These are phyloP conservation scores for Phalaenopsis aphrodite DNA, from an alignment of 106 monocot genomes.

Conservation along the genomic window DNA sequence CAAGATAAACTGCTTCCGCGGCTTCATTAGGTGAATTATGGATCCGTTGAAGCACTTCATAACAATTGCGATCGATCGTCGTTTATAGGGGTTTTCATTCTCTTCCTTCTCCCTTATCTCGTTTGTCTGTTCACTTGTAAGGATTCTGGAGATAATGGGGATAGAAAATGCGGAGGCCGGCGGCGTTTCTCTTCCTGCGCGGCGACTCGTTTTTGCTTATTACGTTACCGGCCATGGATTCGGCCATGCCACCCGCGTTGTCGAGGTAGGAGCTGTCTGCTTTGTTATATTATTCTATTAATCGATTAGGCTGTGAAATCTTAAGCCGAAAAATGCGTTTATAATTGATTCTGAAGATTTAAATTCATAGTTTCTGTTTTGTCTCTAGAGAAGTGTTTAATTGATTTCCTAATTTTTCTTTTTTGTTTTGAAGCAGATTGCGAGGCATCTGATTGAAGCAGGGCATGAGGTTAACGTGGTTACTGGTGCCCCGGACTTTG, in stretches of 20 bases:
- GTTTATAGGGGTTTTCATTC: neutral
- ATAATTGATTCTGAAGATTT: neutral
- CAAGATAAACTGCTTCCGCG: no score
- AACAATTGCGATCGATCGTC: neutral
- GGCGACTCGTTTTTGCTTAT: conserved; percentile 56
- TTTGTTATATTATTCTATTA: neutral
- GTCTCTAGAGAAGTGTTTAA: neutral
- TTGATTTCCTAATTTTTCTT: neutral
- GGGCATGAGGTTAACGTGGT: conserved; percentile 89
- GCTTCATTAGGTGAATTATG: neutral
- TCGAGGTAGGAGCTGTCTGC: conserved; percentile 33
- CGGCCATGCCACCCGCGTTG: conserved; percentile 86
- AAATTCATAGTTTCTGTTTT: neutral
- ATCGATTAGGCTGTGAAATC: neutral
- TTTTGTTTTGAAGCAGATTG: conserved; percentile 36
- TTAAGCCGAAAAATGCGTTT: neutral
- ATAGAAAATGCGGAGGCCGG: neutral
- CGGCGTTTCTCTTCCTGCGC: neutral
- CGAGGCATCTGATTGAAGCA: conserved; percentile 63
- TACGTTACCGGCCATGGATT: conserved; percentile 90
- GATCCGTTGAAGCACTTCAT: neutral
- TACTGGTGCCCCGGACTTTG: conserved; percentile 88
- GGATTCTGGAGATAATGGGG: neutral
- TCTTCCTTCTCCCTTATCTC: neutral
- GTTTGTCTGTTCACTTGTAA: neutral